Evolutionary conservation across 2,329 filamentous ascomycete species (phyloP).

Genomic region (Zymoseptoria crescenta): DNA sequence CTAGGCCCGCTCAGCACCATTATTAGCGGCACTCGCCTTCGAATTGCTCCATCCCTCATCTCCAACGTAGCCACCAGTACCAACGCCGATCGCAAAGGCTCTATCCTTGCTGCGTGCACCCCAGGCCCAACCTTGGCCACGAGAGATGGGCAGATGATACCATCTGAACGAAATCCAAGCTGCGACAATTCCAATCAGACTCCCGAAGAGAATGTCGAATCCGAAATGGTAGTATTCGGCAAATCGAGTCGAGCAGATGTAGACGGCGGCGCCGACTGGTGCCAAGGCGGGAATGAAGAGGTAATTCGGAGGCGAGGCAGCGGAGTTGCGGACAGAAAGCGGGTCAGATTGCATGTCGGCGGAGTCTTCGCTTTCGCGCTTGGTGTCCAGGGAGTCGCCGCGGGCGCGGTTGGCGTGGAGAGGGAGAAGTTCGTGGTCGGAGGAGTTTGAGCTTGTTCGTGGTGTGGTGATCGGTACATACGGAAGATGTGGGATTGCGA

Average conservation of each 20-base stretch:
- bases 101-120: slow-evolving; percentile 63
- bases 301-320: slow-evolving; percentile 75
- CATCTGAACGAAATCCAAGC: slow-evolving; percentile 72
- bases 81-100: slow-evolving; percentile 72
- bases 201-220: slow-evolving; percentile 88
- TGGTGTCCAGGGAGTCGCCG: slow-evolving; percentile 9
- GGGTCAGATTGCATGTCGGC: slow-evolving; percentile 30
- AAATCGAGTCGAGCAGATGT: slow-evolving; percentile 63
- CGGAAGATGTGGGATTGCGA: slow-evolving; percentile 63
- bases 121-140: slow-evolving; percentile 87
- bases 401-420: slow-evolving; percentile 18
- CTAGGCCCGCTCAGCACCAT: not conserved
- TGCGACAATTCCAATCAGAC: slow-evolving; percentile 62
- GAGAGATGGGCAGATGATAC: slow-evolving; percentile 72
- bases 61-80: slow-evolving; percentile 40
- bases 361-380: slow-evolving; percentile 6
- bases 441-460: slow-evolving; percentile 3
- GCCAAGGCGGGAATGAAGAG: slow-evolving; percentile 36
- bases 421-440: slow-evolving; percentile 21
- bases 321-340: slow-evolving; percentile 48
- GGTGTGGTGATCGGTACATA: slow-evolving; percentile 32
- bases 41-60: slow-evolving; percentile 37
- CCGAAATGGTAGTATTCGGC: slow-evolving; percentile 83
- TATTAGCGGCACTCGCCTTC: slow-evolving; percentile 1
- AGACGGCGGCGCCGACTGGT: slow-evolving; percentile 14